Percentiles rank a stretch among this genome's conserved stretches.
These are phyloP conservation scores for Phalaenopsis equestris DNA, from an alignment of 106 monocot species.

Conservation along the genomic window DNA sequence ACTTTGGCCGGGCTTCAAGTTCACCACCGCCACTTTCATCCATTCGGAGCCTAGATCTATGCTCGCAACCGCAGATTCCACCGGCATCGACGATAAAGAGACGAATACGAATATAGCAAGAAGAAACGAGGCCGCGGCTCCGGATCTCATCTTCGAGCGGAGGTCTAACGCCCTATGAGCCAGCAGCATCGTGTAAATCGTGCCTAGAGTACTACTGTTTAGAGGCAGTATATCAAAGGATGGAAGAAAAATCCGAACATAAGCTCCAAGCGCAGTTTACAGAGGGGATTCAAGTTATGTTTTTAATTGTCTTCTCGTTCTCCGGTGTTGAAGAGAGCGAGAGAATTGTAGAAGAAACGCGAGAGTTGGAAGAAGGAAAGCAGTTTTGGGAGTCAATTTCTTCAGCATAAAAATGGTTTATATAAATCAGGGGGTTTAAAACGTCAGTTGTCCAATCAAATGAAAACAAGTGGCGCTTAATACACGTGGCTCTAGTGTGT, in stretches of 20 bases:
- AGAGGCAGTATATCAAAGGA: not conserved
- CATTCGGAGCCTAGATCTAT: slow-evolving; percentile 93
- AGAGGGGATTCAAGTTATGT: not conserved
- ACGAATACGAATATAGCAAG: slow-evolving; percentile 14
- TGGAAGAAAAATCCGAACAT: not conserved
- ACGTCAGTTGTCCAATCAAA: not conserved
- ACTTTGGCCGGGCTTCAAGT: slow-evolving; percentile 68
- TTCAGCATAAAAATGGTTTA: not conserved
- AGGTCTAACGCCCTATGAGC: not conserved
- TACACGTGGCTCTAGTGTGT: not conserved
- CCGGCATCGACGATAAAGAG: slow-evolving; percentile 13
- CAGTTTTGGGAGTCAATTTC: not conserved
- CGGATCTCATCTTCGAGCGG: slow-evolving; percentile 4
- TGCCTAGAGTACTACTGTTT: not conserved
- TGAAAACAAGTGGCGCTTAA: not conserved
- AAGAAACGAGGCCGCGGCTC: not conserved
- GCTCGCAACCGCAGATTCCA: slow-evolving; percentile 58
- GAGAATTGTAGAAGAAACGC: not conserved
- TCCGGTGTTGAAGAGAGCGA: not conserved
- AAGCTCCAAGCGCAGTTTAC: not conserved
- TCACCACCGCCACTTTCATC: slow-evolving; percentile 91
- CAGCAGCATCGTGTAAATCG: not conserved
- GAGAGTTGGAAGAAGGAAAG: not conserved
- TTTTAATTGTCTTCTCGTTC: not conserved
- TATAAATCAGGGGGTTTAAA: not conserved